Conservation (phyloP, 345 rosid genomes). For the Chamaenerion angustifolium region DNA sequence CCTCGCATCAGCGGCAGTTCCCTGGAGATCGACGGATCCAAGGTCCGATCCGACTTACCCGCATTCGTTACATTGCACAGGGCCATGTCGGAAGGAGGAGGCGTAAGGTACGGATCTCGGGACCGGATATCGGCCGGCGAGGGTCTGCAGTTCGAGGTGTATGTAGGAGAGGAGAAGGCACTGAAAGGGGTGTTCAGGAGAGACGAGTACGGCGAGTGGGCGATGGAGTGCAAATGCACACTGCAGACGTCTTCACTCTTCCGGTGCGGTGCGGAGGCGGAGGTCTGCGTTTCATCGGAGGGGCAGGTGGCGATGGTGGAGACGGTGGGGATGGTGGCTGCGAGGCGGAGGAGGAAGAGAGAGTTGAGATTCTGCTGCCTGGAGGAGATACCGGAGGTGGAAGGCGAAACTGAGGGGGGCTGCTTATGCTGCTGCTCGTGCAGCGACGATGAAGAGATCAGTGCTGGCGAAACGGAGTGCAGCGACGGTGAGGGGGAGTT, state of each 20-base stretch:
- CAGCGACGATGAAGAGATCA: constrained; percentile 18
- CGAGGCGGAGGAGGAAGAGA: constrained; percentile 16
- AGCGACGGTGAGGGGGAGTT: constrained; percentile 6
- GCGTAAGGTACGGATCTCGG: constrained; percentile 37
- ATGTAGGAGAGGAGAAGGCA: constrained; percentile 40
- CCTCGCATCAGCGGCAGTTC: constrained; percentile 43
- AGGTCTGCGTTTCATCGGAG: constrained; percentile 48
- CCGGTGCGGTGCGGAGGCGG: constrained; percentile 15
- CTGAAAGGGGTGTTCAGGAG: constrained; percentile 46
- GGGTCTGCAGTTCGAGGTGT: constrained; percentile 65
- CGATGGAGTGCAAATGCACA: constrained; percentile 42
- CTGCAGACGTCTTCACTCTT: constrained; percentile 16
- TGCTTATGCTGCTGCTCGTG: constrained; percentile 8
- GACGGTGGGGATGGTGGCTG: constrained; percentile 28
- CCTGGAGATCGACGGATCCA: constrained; percentile 44
- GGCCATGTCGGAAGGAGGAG: constrained; percentile 18
- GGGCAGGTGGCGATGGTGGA: constrained; percentile 35
- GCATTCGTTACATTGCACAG: constrained; percentile 61
- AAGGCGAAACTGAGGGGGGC: constrained; percentile 19
- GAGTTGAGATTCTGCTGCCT: constrained; percentile 18
- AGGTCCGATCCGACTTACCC: constrained; percentile 37
- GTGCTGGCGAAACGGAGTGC: constrained; percentile 11
- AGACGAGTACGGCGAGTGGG: constrained; percentile 38
- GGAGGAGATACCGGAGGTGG: constrained; percentile 76
- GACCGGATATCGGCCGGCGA: constrained; percentile 41